Base-by-base conservation (phyloP, 208 protist genomes). In the Jaenimonas drosophilae region DNA sequence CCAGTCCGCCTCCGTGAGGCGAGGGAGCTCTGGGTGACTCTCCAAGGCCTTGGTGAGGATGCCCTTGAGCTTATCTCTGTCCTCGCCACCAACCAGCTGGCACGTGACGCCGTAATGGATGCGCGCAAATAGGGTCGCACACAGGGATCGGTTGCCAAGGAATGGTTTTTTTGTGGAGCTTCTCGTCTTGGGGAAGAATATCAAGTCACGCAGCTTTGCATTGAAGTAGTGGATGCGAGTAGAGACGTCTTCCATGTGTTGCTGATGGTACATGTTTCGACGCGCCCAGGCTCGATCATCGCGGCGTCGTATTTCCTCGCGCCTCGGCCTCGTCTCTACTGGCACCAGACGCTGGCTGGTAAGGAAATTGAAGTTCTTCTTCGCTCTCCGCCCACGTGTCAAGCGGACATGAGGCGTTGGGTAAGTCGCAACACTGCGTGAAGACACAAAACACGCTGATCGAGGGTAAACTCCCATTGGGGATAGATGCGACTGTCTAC, bases 331-430 rank as follows among this genome's bases (percentile, higher is more conserved):
- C 38, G 42, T 38, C n/a, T 54, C 30, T 0, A 29, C 49, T 4
- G 49, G 30, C 4, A 87, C 52, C 7, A 91, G 50, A 0, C 79
- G 67, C 24, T 75, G 44, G 3, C n/a, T 38, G 0, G 59, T 93
- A 33, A 93, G 72, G 55, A 76, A 93, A 62, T 93, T 93, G 63
- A 64, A 93, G 20, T 61, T 57, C 56, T 93, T 93, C 27, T 41
- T 60, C 33, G 20, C 57, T 40, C 17, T 39, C 33, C 27, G 16
- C 41, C 12, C 36, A 49, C 25, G 12, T 0, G 4, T 4, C 14
- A 17, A 24, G 36, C 11, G 48, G 29, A 11, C n/a, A 11, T 29
- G 42, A 0, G 76, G 76, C 2, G 67, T 41, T 3, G 76, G 76
- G 46, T 86, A 86, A 2, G 61, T 50, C 3, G 62, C 67, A 4